phyloP scores from a whole-genome alignment of 495 filamentous ascomycete genomes.

The Friedmanniomyces endolithicus region DNA sequence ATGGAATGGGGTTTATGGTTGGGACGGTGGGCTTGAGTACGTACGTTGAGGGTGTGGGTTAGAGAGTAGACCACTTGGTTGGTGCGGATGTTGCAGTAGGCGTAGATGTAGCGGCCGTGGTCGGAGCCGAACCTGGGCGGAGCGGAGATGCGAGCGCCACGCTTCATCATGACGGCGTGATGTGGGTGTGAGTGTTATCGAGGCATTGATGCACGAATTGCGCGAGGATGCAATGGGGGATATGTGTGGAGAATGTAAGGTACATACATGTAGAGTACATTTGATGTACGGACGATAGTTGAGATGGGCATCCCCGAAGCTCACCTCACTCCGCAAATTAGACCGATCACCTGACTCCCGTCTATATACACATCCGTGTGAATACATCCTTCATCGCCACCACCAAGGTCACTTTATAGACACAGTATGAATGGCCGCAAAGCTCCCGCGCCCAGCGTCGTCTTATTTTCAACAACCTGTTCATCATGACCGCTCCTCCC shows the following conservation, averaged over 20 bases:
- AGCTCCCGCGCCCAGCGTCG: too few relatives aligned
- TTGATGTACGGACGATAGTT: too few relatives aligned
- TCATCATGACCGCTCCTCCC: too few relatives aligned
- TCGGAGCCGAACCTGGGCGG: background rate
- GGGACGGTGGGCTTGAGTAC: conserved; percentile 10
- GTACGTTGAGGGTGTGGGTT: conserved; percentile 54
- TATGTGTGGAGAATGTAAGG: too few relatives aligned
- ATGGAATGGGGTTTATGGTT: background rate
- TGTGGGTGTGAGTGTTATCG: background rate
- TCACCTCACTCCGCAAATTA: conserved; percentile 1
- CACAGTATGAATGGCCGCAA: too few relatives aligned
- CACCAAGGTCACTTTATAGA: too few relatives aligned
- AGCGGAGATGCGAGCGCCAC: background rate
- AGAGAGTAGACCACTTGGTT: conserved; percentile 78
- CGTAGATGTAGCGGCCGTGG: conserved; percentile 60
- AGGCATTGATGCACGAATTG: conserved; percentile 7
- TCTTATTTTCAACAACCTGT: too few relatives aligned
- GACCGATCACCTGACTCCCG: background rate
- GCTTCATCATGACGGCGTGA: background rate
- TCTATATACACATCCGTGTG: too few relatives aligned
- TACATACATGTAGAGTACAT: too few relatives aligned
- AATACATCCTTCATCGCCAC: too few relatives aligned
- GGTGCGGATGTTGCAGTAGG: conserved; percentile 67
- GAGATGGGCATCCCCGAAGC: background rate
- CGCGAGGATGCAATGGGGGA: too few relatives aligned